Evolutionary conservation across 2,329 filamentous ascomycete genomes (phyloP).

Genomic region (Calonectria pseudoturangicola): DNA sequence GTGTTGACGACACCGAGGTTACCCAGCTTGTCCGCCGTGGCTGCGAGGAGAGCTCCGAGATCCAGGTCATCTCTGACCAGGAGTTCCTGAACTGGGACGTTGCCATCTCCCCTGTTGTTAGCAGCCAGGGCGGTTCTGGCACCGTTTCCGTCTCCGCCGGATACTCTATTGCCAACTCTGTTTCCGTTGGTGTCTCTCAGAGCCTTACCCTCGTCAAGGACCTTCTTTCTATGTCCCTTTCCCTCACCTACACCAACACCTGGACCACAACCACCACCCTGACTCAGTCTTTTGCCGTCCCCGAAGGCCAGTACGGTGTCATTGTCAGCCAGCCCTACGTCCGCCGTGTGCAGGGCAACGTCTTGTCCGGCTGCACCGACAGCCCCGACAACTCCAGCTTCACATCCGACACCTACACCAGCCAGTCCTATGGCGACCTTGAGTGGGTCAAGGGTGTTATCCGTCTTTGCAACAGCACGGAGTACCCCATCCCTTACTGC

Average conservation of each 20-base stretch:
- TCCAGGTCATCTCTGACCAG: conserved; percentile 47
- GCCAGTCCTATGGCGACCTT: conserved; percentile 44
- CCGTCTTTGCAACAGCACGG: conserved; percentile 48
- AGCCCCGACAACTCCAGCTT: conserved; percentile 40
- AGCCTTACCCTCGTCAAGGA: conserved; percentile 28
- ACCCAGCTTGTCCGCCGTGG: conserved; percentile 33
- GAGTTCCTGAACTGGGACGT: conserved; percentile 52
- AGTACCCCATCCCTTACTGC: conserved; percentile 50
- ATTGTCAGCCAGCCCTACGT: conserved; percentile 53
- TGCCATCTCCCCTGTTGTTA: conserved; percentile 49
- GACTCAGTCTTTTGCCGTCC: conserved; percentile 44
- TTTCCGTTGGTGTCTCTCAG: conserved; percentile 31
- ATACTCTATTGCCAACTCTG: conserved; percentile 44
- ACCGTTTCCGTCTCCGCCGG: conserved; percentile 42
- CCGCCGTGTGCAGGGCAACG: conserved; percentile 43
- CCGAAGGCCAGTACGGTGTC: conserved; percentile 43
- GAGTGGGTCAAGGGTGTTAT: conserved; percentile 52
- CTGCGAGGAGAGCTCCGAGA: conserved; percentile 47
- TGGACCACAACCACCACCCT: conserved; percentile 46
- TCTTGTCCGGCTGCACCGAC: conserved; percentile 45
- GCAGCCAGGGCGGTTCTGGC: conserved; percentile 44
- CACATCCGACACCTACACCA: conserved; percentile 44
- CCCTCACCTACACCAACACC: conserved; percentile 39
- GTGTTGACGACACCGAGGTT: neutral
- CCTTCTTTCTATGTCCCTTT: conserved; percentile 39